Evolutionary conservation across 2,329 filamentous ascomycete genomes (phyloP), one percentile per base, ranked within the genome.

Genomic region (Leptographium galeiforme): DNA sequence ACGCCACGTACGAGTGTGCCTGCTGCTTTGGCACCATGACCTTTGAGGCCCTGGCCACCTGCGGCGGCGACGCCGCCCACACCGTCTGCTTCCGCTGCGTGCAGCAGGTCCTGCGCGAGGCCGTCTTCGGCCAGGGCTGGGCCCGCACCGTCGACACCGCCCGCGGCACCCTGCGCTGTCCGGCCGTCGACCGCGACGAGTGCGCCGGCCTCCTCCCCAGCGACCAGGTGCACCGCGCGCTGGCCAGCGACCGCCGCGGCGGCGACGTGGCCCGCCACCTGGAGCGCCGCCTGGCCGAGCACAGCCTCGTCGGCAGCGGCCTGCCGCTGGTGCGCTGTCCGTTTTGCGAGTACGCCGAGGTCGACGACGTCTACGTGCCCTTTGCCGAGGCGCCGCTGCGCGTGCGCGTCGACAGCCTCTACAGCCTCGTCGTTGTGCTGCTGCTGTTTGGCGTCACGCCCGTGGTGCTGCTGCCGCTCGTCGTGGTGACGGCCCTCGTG

Each of bases 121-220:
- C 90, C 2, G 72, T 97, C 0, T 97, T 95, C 64, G 93, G 93
- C 0, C 93, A 97, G 66, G 88, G 88, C 51, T 96, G 91, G 88
- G 79, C 81, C 50, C 82, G 85, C 55, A 93, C 81, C 61, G 84
- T 96, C 60, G 78, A 93, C 63, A 68, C 79, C 33, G 76, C 82
- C 55, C 79, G 75, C 40, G 86, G 86, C 40, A 89, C 88, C 0
- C 73, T 97, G 52, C 81, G 79, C 56, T 97, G 93, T 64, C 77
- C 95, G n/a, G 88, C 90, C 1, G 82, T 88, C 0, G 77, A 84
- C 50, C 72, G 78, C 0, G 70, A 76, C 46, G 81, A 79, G n/a
- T 97, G 93, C 61, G 63, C 75, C 14, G 89, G 89, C n/a, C 79
- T 77, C 61, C 77, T 97, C 50, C 77, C 86, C 0, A 72, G 78